Evolutionary conservation across 2,329 filamentous ascomycete species (phyloP), one percentile per base, ranked within the genome.

Genomic region (Colletotrichum gigasporum): DNA sequence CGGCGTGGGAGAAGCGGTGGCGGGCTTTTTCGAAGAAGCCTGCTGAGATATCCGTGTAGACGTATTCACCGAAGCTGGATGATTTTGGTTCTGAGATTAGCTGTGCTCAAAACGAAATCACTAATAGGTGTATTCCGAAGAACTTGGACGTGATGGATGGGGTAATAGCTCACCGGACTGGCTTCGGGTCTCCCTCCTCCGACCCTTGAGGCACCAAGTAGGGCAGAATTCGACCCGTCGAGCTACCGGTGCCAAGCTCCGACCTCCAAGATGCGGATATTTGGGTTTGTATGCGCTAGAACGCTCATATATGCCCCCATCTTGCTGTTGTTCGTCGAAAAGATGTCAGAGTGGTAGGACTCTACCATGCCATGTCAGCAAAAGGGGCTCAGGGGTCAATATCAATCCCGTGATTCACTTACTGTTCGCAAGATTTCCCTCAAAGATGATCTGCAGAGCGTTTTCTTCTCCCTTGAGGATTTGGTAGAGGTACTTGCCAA

Each of bases 31-130:
- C 73, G 47, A 84, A 82, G 69, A 80, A 81, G 5, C 74, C 75
- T 3, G 76, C 58, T 0, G 78, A 78, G 11, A 82, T 76, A 58
- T 84, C 82, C 0, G 83, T 84, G 68, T 75, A 84, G 4, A 75
- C 78, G 50, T 82, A 84, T 3, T 63, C 54, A 7, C 9, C 71
- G 69, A 52, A 34, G 3, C 35, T 52, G 12, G n/a, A n/a, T n/a
- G n/a, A n/a, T n/a, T n/a, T n/a, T n/a, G n/a, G n/a, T n/a, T n/a
- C n/a, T 16, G 63, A 20, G 30, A 56, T 18, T 10, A n/a, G n/a
- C n/a, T n/a, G n/a, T n/a, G n/a, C n/a, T n/a, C n/a, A n/a, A n/a
- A n/a, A n/a, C n/a, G n/a, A n/a, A n/a, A n/a, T n/a, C n/a, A n/a
- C n/a, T n/a, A n/a, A n/a, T n/a, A n/a, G n/a, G n/a, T n/a, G n/a